These are phyloP conservation scores for Tetradesmus obliquus DNA, from an alignment of 139 green algal genomes.

Conservation along the genomic window DNA sequence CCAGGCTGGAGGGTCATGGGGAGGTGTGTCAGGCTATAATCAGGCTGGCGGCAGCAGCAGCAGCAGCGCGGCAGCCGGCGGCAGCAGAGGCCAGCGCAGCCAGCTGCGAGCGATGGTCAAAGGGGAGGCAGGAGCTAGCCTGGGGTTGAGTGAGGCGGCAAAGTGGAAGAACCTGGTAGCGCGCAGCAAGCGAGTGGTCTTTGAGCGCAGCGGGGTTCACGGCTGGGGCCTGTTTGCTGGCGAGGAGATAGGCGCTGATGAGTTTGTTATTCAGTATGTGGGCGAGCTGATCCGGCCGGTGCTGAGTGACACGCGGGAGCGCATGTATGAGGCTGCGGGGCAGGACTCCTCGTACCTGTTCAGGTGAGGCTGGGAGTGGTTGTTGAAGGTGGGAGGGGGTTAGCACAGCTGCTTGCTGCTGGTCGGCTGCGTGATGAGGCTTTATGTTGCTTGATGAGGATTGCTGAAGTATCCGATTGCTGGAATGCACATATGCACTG, in stretches of 20 bases:
- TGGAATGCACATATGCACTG: no score
- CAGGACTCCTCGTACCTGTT: slow-evolving; percentile 41
- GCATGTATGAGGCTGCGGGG: slow-evolving; percentile 71
- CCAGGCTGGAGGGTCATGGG: neutral
- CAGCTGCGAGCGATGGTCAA: neutral
- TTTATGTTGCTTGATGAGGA: no score
- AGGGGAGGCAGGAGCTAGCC: neutral
- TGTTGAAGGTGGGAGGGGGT: neutral
- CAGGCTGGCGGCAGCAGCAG: neutral
- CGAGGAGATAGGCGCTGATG: slow-evolving; percentile 68
- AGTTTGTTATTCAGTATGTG: slow-evolving; percentile 92
- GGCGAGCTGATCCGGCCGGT: slow-evolving; percentile 74
- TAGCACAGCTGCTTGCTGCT: neutral
- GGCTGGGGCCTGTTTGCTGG: slow-evolving; percentile 85
- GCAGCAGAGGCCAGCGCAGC: neutral
- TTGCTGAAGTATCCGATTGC: no score
- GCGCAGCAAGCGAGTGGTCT: slow-evolving; percentile 57
- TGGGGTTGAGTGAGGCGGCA: slow-evolving; percentile 33
- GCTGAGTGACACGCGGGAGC: slow-evolving; percentile 73
- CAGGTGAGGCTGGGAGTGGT: neutral
- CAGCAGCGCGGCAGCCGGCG: slow-evolving; percentile 11
- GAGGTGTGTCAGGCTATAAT: neutral
- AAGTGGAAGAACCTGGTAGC: slow-evolving; percentile 54
- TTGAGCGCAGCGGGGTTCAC: slow-evolving; percentile 73
- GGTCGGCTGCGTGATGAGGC: no score